Conservation (phyloP, 202 grass and related monocot genomes). For the Dendrocalamus latiflorus region DNA sequence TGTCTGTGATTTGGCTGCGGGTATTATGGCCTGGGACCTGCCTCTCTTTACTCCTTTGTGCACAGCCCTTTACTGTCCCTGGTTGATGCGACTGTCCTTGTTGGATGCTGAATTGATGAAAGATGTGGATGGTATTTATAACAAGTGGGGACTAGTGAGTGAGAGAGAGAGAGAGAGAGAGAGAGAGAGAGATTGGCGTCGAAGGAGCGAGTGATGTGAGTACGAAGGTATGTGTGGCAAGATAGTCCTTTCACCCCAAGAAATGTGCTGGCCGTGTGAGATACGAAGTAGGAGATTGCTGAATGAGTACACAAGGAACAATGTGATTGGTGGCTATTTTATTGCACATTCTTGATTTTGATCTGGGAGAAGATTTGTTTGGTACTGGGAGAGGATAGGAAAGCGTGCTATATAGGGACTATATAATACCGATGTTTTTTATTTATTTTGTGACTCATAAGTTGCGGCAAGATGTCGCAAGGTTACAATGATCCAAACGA, state of each 20-base stretch:
- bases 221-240: slow-evolving; percentile 6
- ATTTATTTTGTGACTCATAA: neutral
- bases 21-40: slow-evolving; percentile 14
- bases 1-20: slow-evolving; percentile 5
- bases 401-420: neutral
- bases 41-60: slow-evolving; percentile 15
- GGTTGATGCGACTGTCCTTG: slow-evolving; percentile 3
- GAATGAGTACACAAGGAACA: slow-evolving; percentile 44
- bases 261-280: slow-evolving; percentile 40
- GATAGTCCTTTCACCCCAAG: slow-evolving; percentile 28
- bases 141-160: neutral
- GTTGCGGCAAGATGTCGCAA: neutral
- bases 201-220: neutral
- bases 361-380: neutral
- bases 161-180: neutral
- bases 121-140: slow-evolving; percentile 33
- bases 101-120: slow-evolving; percentile 1
- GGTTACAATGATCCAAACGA: too few species aligned
- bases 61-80: neutral
- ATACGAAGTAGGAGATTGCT: neutral
- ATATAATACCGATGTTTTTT: neutral
- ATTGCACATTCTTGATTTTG: slow-evolving; percentile 3
- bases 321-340: slow-evolving; percentile 3
- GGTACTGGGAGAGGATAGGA: neutral
- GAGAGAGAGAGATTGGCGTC: too few species aligned